Evolutionary conservation across 1,139 yeast genomes (phyloP), one percentile per base, ranked within the genome.

Genomic region (Candida freyschussii): DNA sequence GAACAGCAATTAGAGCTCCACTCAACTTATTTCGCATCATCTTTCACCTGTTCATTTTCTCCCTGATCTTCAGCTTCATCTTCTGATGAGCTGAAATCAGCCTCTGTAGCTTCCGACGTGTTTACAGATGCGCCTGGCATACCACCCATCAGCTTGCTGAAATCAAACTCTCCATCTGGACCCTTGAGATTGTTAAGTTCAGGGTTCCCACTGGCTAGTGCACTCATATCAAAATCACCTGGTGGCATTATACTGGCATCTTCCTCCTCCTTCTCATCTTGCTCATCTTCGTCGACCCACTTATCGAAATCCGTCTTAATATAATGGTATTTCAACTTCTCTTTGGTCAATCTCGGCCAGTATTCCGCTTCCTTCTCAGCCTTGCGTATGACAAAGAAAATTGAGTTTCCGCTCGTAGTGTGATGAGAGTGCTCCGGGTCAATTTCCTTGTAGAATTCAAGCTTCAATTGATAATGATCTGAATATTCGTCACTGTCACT

Each of bases 211-310:
- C 24, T 35, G 6, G 41, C 36, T 32, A 41, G 24, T 4, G 26
- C 31, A 20, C 32, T 37, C 13, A 39, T 7, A 26, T 39, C 30
- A 13, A 39, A 33, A 10, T 29, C 41, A 27, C 30, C 30, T 5
- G 24, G 13, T 49, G 61, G 43, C 52, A 44, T 56, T 52, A 41
- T 64, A 55, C 45, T 47, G 10, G 53, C 61, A 24, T 69, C 76
- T 13, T 66, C 71, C 5, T 36, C 78, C 7, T 62, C 63, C 25
- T 56, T 59, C 47, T 73, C 85, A 28, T 83, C 86, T 61, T 85
- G 95, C 61, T 86, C 95, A 53, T 87, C 96, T 65, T 86, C 95
- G 56, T 86, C 95, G 27, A 82, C 93, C 98, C 98, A 91, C 61
- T 80, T 84, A 65, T 89, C 96, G 55, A 91, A 91, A 57, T 91